Evolutionary conservation across 805 yeast species (phyloP), one percentile per base, ranked within the genome.

Genomic region (Barnettozyma californica): DNA sequence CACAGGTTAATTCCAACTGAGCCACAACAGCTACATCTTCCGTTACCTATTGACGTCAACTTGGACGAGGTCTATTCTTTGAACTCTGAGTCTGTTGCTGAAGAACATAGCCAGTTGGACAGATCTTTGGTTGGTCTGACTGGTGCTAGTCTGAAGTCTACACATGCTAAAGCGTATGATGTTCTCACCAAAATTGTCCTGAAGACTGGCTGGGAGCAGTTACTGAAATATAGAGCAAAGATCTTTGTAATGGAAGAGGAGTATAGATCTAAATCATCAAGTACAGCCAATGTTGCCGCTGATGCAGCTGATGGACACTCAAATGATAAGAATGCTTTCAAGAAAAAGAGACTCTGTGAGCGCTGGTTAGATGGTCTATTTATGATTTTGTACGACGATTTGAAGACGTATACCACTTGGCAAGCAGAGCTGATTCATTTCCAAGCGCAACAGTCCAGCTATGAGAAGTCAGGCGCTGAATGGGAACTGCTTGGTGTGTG

Each of bases 401-500:
- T 87, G 58, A 74, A 86, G 60, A 81, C 87, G 1, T 92, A 87
- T 64, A 89, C 97, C 1, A 78, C 88, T 75, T 92, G 96, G 94
- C 91, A 90, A 64, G 90, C 96, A 0, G 97, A 94, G 64, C 77
- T 78, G 56, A 78, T 90, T 53, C 96, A 92, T 66, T 84, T 86
- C 68, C 90, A 86, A 65, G 88, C 95, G 6, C 96, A 89, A 64
- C 87, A 88, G 65, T 74, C 88, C 64, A 82, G 80, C 39, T 86
- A 84, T 64, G 80, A 79, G 57, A 90, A 87, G 62, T 71, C 84
- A 26, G 82, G 96, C 0, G 69, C 85, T 49, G 97, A 91, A 66
- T 91, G 97, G 97, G 97, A 95, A 67, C 72, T 88, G 33, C 74
- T 91, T 53, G 99, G 99, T 2, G 72, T 80, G 57, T 83, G 90